phyloP scores from a whole-genome alignment of 176 grass and related monocot genomes.

The Elaeis guineensis region DNA sequence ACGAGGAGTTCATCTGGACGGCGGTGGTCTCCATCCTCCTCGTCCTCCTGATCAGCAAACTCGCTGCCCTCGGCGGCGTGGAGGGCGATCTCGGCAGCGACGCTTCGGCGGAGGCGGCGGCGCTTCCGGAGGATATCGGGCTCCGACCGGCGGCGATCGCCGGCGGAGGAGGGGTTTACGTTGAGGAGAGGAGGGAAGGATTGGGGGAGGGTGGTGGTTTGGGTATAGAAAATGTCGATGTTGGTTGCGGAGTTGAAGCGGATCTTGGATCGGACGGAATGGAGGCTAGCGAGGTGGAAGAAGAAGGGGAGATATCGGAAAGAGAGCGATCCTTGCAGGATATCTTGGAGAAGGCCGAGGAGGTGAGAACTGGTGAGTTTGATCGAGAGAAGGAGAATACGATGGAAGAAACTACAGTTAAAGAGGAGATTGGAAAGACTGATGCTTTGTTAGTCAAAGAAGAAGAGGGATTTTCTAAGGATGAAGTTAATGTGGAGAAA shows the following conservation, averaged over 20 bases:
- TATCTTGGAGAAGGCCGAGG: too few species aligned
- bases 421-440: too few species aligned
- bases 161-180: neutral
- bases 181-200: neutral
- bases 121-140: neutral
- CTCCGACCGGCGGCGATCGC: neutral
- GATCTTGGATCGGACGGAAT: too few species aligned
- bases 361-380: too few species aligned
- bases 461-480: neutral
- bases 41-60: conserved; percentile 26
- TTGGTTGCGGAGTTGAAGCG: neutral
- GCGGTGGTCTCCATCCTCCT: conserved; percentile 32
- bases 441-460: too few species aligned
- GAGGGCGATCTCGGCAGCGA: neutral
- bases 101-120: too few species aligned
- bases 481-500: neutral
- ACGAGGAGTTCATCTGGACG: conserved; percentile 28
- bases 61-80: conserved; percentile 1
- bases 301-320: too few species aligned
- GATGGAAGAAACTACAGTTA: too few species aligned
- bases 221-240: neutral
- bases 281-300: too few species aligned
- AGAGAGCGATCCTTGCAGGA: too few species aligned
- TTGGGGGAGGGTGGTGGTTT: neutral
- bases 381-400: too few species aligned